A percentile compares a stretch with the other conserved stretches of the same genome.
phyloP scores from a whole-genome alignment of 768 basidiomycete genomes.

The Tubosaeta sp. region DNA sequence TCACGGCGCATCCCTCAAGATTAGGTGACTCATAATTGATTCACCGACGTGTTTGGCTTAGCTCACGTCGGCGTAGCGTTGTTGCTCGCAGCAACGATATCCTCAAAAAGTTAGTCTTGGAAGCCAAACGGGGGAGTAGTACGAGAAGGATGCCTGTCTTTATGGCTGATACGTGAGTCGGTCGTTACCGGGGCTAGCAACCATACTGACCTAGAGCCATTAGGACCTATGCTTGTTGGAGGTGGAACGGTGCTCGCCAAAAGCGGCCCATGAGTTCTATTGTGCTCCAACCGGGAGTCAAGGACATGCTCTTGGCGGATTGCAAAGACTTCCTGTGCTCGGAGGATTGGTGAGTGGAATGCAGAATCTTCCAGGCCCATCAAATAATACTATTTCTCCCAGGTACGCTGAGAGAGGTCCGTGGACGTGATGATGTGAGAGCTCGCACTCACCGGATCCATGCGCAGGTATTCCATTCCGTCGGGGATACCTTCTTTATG shows the following conservation, averaged over 20 bases:
- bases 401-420: conserved; percentile 90
- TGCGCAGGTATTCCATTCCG: conserved; percentile 78
- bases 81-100: conserved; percentile 87
- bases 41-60: conserved; percentile 4
- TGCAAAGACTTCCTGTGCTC: conserved; percentile 82
- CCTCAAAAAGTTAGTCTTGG: conserved; percentile 79
- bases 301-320: conserved; percentile 85
- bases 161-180: conserved; percentile 79
- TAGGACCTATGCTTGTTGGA: conserved; percentile 74
- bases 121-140: conserved; percentile 71
- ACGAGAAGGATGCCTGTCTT: conserved; percentile 89
- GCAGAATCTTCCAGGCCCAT: conserved; percentile 16
- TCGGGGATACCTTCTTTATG: conserved; percentile 78
- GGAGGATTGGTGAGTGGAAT: conserved; percentile 71
- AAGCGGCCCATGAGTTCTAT: conserved; percentile 93
- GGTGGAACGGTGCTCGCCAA: conserved; percentile 84
- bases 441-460: conserved; percentile 16
- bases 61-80: conserved; percentile 46
- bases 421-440: conserved; percentile 26
- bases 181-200: conserved; percentile 5
- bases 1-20: conserved; percentile 70
- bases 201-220: not conserved
- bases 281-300: conserved; percentile 82
- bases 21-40: conserved; percentile 49
- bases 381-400: conserved; percentile 18